Evolutionary conservation across 2,329 filamentous ascomycete genomes (phyloP).

Genomic region (Trichoderma aggressivum): DNA sequence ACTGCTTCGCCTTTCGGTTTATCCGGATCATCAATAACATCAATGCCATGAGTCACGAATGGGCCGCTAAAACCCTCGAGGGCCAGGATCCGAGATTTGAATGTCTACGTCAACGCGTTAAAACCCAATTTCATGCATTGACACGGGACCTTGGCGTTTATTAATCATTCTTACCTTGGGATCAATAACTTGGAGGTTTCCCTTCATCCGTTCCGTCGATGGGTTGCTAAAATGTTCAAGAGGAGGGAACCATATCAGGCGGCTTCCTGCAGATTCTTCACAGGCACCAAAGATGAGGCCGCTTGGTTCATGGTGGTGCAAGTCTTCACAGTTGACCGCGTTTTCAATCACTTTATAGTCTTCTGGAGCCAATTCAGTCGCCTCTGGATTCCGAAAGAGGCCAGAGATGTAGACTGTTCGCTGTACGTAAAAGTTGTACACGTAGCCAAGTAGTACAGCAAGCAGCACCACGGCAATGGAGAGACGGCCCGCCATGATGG

Average conservation of each 20-base stretch:
- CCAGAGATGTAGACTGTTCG: slow-evolving; percentile 26
- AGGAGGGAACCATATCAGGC: slow-evolving; percentile 53
- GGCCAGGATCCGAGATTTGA: slow-evolving; percentile 42
- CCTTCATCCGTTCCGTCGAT: slow-evolving; percentile 36
- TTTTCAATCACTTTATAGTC: slow-evolving; percentile 45
- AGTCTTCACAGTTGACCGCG: slow-evolving; percentile 57
- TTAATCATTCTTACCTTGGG: slow-evolving; percentile 40
- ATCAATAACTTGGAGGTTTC: slow-evolving; percentile 52
- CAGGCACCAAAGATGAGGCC: slow-evolving; percentile 56
- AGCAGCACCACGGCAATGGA: slow-evolving; percentile 11
- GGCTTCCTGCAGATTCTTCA: slow-evolving; percentile 39
- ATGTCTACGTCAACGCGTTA: slow-evolving; percentile 31
- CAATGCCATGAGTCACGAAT: slow-evolving; percentile 59
- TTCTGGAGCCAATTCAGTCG: slow-evolving; percentile 23
- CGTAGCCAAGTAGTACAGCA: slow-evolving; percentile 14
- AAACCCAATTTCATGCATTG: background rate
- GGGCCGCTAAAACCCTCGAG: slow-evolving; percentile 42
- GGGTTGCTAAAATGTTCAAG: slow-evolving; percentile 41
- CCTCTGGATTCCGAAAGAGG: slow-evolving; percentile 26
- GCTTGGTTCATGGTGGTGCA: slow-evolving; percentile 51
- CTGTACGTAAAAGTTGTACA: slow-evolving; percentile 6
- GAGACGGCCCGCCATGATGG: slow-evolving; percentile 14
- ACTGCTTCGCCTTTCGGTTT: slow-evolving; percentile 38
- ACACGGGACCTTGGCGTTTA: background rate
- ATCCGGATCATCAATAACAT: slow-evolving; percentile 51